Evolutionary conservation across 768 basidiomycete genomes (phyloP).

Genomic region (Kwoniella sp.): DNA sequence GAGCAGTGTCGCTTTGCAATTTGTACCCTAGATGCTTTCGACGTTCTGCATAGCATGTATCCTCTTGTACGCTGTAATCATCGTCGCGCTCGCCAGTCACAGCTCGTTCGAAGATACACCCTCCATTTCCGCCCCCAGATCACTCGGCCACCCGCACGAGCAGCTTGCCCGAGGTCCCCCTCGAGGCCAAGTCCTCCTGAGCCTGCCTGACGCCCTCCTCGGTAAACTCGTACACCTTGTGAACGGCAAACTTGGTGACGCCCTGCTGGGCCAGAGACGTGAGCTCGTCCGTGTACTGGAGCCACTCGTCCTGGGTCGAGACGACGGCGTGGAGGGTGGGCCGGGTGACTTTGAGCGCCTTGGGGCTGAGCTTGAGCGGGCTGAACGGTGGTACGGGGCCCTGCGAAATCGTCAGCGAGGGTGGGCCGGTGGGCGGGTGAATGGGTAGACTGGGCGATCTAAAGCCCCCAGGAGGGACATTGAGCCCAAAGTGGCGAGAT

Average conservation of each 20-base stretch:
- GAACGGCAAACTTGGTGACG: conserved; percentile 59
- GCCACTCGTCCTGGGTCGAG: conserved; percentile 67
- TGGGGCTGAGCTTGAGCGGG: conserved; percentile 67
- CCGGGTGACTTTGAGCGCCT: conserved; percentile 63
- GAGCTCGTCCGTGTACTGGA: conserved; percentile 62
- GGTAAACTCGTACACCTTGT: conserved; percentile 77
- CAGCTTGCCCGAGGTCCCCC: conserved; percentile 81
- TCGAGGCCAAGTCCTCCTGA: conserved; percentile 69
- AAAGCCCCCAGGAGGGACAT: too few relatives aligned
- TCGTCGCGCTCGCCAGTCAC: too few relatives aligned
- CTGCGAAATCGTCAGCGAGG: background rate
- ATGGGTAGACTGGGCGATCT: too few relatives aligned
- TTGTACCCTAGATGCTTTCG: too few relatives aligned
- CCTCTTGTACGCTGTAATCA: too few relatives aligned
- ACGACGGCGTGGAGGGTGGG: conserved; percentile 68
- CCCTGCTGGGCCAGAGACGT: conserved; percentile 62
- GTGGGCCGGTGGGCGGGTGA: too few relatives aligned
- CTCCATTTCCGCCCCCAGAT: too few relatives aligned
- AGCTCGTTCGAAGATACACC: too few relatives aligned
- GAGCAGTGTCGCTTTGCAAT: too few relatives aligned
- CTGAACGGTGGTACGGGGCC: conserved; percentile 66
- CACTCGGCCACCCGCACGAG: conserved; percentile 65
- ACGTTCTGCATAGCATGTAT: too few relatives aligned
- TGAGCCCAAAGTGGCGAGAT: too few relatives aligned
- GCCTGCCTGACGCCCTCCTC: conserved; percentile 70